Percentiles rank a stretch among this genome's conserved stretches.
phyloP scores from a whole-genome alignment of 1,284 basidiomycete genomes.

The Apiotrichum porosum region DNA sequence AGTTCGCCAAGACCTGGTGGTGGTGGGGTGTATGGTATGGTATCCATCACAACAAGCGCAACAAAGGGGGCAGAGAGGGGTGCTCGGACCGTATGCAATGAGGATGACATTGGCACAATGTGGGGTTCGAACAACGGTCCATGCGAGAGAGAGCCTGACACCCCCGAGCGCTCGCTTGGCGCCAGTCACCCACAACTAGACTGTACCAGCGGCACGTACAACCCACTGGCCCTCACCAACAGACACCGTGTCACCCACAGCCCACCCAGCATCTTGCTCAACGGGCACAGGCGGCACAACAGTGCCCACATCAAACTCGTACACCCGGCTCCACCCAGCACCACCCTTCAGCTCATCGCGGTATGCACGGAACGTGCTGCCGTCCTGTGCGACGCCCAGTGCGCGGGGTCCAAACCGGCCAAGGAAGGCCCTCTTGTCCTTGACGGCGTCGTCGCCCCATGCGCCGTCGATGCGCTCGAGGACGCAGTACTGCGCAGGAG shows the following conservation, averaged over 20 bases:
- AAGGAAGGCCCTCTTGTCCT: constrained; percentile 3
- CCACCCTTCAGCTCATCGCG: constrained; percentile 5
- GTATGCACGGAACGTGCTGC: constrained; percentile 3
- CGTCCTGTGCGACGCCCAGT: constrained; percentile 6
- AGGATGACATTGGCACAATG: too few relatives aligned
- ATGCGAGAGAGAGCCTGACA: too few relatives aligned
- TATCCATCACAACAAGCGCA: too few relatives aligned
- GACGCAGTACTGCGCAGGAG: constrained; percentile 12
- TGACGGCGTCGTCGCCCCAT: not conserved
- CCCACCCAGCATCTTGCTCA: not conserved
- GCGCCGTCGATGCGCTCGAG: constrained; percentile 14
- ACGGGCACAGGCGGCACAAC: not conserved
- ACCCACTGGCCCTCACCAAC: not conserved
- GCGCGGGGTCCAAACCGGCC: constrained; percentile 10
- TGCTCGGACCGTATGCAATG: too few relatives aligned
- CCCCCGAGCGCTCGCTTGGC: too few relatives aligned
- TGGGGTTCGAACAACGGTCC: too few relatives aligned
- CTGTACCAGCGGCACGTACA: too few relatives aligned
- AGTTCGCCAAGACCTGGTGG: too few relatives aligned
- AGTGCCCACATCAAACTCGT: not conserved
- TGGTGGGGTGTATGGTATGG: too few relatives aligned
- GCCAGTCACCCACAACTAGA: too few relatives aligned
- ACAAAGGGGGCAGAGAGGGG: too few relatives aligned
- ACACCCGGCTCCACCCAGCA: constrained; percentile 2
- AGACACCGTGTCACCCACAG: not conserved